Evolutionary conservation across 2,329 filamentous ascomycete species (phyloP), one percentile per base, ranked within the genome.

Genomic region (Lasiodiplodia citricola): DNA sequence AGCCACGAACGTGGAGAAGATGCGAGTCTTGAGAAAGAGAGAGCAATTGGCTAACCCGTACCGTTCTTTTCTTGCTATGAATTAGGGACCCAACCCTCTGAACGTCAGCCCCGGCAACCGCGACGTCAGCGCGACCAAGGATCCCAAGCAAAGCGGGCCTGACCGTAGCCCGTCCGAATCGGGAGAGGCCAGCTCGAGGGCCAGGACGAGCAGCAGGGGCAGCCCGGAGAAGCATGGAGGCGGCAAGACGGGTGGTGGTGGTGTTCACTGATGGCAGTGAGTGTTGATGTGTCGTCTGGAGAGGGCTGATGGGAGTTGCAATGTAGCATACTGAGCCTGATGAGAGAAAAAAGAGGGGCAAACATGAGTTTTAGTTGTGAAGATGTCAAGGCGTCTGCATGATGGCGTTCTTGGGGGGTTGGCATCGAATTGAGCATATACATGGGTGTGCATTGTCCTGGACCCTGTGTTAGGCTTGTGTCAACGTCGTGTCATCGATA

Each of bases 61-160:
- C 13, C 18, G 21, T 31, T 21, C 1, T 25, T 31, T 2, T 11
- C 11, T 11, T 58, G 14, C 18, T n/a, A 21, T 3, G 0, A 35
- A 8, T 11, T 56, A 80, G 71, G 72, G 75, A 28, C 78, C 78
- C 41, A 85, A 86, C 72, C 86, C 88, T 6, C 73, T 91, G 54
- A 83, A 90, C 57, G 85, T 87, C 28, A 89, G 86, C 71, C 87
- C 88, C 0, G 88, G 86, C 23, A 91, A 91, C 75, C 81, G 79
- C 57, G 85, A 88, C 0, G 81, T 90, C 21, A 88, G 85, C 72
- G 75, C 85, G 72, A 82, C 83, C 70, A 83, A 84, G 52, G 80
- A 78, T 25, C 72, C 77, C 37, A 76, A 74, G 52, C 80, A 87
- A 68, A 83, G 81, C 6, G 51, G 79, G 80, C 57, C 80, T 78